A percentile compares a stretch with the other conserved stretches of the same genome.
Conservation (phyloP, 177 flowering plant species). For the Tripterygium wilfordii region DNA sequence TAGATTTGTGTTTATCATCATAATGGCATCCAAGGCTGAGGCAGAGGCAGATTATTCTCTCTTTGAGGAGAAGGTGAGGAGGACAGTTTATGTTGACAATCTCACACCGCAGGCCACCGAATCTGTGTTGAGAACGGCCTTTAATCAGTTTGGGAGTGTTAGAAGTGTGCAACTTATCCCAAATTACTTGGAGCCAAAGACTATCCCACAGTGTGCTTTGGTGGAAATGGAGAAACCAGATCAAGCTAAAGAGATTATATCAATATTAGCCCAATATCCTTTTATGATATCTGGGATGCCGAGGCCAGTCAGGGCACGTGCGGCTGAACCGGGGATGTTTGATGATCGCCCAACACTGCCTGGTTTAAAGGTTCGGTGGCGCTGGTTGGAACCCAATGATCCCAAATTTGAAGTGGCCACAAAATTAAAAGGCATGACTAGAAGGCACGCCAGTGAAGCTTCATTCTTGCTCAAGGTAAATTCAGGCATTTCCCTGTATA, state of each 20-base stretch:
- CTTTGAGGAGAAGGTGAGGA: conserved; percentile 53
- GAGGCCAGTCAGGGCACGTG: conserved; percentile 64
- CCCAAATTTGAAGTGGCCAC: conserved; percentile 55
- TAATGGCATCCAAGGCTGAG: conserved; percentile 6
- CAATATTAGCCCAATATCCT: conserved; percentile 22
- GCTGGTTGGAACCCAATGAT: conserved; percentile 59
- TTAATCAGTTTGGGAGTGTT: conserved; percentile 69
- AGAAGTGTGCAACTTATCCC: conserved; percentile 43
- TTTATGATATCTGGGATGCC: conserved; percentile 93
- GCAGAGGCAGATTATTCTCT: conserved; percentile 31
- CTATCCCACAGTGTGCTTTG: conserved; percentile 38
- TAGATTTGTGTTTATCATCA: neutral
- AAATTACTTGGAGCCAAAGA: conserved; percentile 30
- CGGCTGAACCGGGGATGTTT: conserved; percentile 60
- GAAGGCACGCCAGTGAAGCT: conserved; percentile 51
- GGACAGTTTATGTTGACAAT: conserved; percentile 58
- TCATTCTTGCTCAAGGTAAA: conserved; percentile 45
- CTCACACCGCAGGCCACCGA: conserved; percentile 56
- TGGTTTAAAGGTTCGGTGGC: conserved; percentile 30
- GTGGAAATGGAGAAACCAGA: conserved; percentile 63
- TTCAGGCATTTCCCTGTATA: neutral
- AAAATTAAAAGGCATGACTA: conserved; percentile 34
- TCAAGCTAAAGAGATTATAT: conserved; percentile 35
- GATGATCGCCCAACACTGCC: conserved; percentile 60
- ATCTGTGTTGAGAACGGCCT: conserved; percentile 48